These are phyloP conservation scores for Aspergillus sp. DNA, from an alignment of 2,329 filamentous ascomycete species.

Conservation along the genomic window DNA sequence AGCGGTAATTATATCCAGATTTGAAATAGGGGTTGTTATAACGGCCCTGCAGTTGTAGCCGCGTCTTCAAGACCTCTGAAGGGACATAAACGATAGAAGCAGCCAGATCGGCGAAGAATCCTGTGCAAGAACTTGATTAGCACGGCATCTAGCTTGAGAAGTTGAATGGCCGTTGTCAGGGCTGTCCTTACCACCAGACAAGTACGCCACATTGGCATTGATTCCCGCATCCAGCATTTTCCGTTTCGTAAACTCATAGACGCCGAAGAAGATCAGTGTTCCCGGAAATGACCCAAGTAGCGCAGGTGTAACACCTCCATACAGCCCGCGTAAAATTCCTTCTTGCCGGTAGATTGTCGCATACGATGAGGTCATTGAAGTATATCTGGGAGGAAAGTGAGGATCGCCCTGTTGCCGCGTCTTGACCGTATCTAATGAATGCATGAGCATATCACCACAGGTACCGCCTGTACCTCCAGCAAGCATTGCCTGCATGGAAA, in stretches of 20 bases:
- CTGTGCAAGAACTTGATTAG: slow-evolving; percentile 48
- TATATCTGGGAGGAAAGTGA: slow-evolving; percentile 89
- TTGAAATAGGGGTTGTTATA: slow-evolving; percentile 93
- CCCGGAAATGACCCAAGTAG: slow-evolving; percentile 91
- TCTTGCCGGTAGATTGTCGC: slow-evolving; percentile 92
- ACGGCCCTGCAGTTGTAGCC: slow-evolving; percentile 89
- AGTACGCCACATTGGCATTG: slow-evolving; percentile 81
- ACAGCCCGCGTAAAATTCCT: slow-evolving; percentile 81
- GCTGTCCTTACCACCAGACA: slow-evolving; percentile 70
- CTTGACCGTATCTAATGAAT: slow-evolving; percentile 97
- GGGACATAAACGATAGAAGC: slow-evolving; percentile 94
- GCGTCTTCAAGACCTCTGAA: slow-evolving; percentile 97
- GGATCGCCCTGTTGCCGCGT: slow-evolving; percentile 97
- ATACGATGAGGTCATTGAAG: slow-evolving; percentile 87
- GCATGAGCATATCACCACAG: slow-evolving; percentile 96
- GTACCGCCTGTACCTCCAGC: slow-evolving; percentile 91
- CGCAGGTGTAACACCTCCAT: slow-evolving; percentile 91
- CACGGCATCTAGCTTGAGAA: neutral
- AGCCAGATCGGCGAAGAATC: slow-evolving; percentile 90
- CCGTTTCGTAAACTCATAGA: slow-evolving; percentile 94
- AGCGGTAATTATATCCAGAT: slow-evolving; percentile 94
- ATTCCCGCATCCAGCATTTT: slow-evolving; percentile 83
- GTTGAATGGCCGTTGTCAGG: slow-evolving; percentile 19
- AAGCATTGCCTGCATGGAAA: slow-evolving; percentile 75
- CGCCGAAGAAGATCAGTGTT: slow-evolving; percentile 93